Base-by-base conservation (phyloP, 805 yeast genomes). In the Nakazawaea pomicola region DNA sequence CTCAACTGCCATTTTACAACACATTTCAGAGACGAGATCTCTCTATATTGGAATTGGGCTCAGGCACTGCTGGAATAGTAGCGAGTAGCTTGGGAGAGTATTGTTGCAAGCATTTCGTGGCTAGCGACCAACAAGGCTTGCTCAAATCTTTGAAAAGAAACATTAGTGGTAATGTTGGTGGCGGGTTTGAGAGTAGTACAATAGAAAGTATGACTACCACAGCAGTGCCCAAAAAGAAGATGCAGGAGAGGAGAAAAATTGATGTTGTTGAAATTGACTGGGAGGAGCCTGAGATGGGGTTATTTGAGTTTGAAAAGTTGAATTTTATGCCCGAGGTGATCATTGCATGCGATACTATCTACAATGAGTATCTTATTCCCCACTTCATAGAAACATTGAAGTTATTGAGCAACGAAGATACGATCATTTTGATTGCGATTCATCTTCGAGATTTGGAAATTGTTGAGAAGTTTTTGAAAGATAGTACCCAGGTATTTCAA, bases 271-370 rank as follows among this genome's bases (percentile, higher is more conserved):
- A 72, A 44, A 70, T 65, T 44, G 87, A 81, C 50, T 82, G 88
- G 88, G 88, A 80, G 46, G 47, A 62, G 8, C 50, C 67, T 0
- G 68, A 62, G 0, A 48, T 47, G 12, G 77, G 74, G 0, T 16
- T 53, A 20, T 16, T 56, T n/a, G 19, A 39, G 24, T 27, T 34
- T 14, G 9, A 32, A 16, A 17, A 21, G 36, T 14, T 37, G 46
- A 21, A 46, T 49, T 17, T 24, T 23, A 0, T 31, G 1, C 74
- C 76, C 0, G 81, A 74, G 45, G 57, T 67, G 32, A 61, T 81
- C 4, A 51, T 81, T 8, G 83, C 84, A 0, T 76, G 81, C 49
- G 89, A 81, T 52, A 74, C 85, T 5, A 67, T 81, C 3, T 81
- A 81, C 59, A 81, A 81, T 50, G 82, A 76, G 41, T 80, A 62